Conservation (phyloP, 2,329 filamentous ascomycete genomes). For the Ceratocystis ficicola region DNA sequence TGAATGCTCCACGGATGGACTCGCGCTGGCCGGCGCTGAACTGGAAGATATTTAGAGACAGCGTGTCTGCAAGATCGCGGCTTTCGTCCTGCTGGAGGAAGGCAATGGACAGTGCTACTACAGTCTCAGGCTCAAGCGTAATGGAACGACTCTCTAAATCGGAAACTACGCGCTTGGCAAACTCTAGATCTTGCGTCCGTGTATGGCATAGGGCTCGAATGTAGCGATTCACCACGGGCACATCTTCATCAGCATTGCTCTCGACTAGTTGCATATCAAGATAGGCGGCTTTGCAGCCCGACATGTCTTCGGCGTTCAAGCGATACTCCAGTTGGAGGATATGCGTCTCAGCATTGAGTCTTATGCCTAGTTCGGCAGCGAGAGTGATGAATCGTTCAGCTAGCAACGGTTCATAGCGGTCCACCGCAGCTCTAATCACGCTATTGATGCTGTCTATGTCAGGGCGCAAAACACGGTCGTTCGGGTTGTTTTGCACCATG, state of each 20-base stretch:
- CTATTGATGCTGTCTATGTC: conserved; percentile 64
- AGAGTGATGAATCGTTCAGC: conserved; percentile 63
- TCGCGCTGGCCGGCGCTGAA: conserved; percentile 59
- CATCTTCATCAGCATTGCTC: conserved; percentile 45
- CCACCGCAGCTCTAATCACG: conserved; percentile 60
- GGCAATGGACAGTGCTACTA: conserved; percentile 58
- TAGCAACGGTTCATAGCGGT: conserved; percentile 55
- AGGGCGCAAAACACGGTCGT: conserved; percentile 40
- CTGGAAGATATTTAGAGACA: conserved; percentile 61
- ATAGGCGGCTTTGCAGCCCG: conserved; percentile 56
- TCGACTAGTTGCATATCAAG: conserved; percentile 43
- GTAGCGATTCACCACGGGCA: conserved; percentile 56
- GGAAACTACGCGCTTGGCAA: conserved; percentile 60
- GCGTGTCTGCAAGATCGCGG: conserved; percentile 66
- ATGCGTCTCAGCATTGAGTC: conserved; percentile 56
- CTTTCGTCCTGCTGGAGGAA: conserved; percentile 66
- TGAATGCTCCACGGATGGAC: conserved; percentile 52
- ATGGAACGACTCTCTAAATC: conserved; percentile 59
- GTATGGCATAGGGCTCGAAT: conserved; percentile 54
- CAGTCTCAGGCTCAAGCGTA: conserved; percentile 59
- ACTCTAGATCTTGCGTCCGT: conserved; percentile 51
- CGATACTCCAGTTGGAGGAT: conserved; percentile 65
- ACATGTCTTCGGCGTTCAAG: conserved; percentile 58
- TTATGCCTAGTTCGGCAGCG: conserved; percentile 51
- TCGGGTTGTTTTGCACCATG: conserved; percentile 42